Percentiles rank a stretch among this genome's conserved stretches.
Evolutionary conservation across 2,329 filamentous ascomycete genomes (phyloP).

Genomic region (Clarireedia monteithiana): DNA sequence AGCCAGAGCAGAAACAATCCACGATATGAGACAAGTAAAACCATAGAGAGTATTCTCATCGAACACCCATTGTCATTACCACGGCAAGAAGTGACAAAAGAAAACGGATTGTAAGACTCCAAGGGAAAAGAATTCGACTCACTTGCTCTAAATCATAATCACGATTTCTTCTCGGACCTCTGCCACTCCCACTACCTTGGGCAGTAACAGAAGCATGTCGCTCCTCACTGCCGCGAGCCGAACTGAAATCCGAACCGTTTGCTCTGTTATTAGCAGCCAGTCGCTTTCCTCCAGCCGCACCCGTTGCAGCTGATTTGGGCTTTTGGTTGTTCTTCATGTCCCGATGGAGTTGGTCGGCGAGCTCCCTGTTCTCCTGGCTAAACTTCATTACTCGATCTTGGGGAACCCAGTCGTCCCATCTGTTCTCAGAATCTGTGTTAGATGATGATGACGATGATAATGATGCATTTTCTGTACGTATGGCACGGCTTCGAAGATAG

Average conservation of each 20-base stretch:
- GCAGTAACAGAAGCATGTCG: conserved; percentile 54
- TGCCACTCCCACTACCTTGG: conserved; percentile 33
- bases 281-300: conserved; percentile 44
- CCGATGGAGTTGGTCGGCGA: conserved; percentile 65
- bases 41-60: no score
- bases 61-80: no score
- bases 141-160: conserved; percentile 82
- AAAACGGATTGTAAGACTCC: not conserved
- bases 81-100: no score
- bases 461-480: not conserved
- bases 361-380: conserved; percentile 88
- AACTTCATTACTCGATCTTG: conserved; percentile 91
- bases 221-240: conserved; percentile 70
- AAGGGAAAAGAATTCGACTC: conserved; percentile 38
- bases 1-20: no score
- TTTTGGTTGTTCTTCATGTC: conserved; percentile 46
- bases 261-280: conserved; percentile 42
- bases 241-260: conserved; percentile 51
- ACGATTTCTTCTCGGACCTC: conserved; percentile 66
- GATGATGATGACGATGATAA: not conserved
- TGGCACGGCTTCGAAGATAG: not conserved
- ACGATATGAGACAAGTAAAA: no score
- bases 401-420: conserved; percentile 96
- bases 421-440: conserved; percentile 1
- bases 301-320: conserved; percentile 40